Evolutionary conservation across 352 stramenopile species (phyloP).

Genomic region (Blastocystis sp.): DNA sequence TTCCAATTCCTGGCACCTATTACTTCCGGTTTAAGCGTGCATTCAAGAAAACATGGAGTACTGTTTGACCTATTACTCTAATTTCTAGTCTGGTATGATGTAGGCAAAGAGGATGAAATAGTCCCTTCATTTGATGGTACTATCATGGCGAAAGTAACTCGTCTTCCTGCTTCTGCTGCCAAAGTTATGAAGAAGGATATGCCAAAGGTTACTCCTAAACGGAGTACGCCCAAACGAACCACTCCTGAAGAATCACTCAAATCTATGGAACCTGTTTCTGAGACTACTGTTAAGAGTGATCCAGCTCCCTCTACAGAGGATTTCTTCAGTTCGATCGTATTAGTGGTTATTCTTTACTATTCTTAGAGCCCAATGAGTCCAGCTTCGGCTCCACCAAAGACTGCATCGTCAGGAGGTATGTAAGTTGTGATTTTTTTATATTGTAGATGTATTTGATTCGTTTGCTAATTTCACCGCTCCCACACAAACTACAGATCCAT

Average conservation of each 20-base stretch:
- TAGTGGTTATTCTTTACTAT: neutral
- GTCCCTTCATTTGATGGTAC: constrained; percentile 68
- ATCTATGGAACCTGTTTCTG: neutral
- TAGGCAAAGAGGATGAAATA: constrained; percentile 57
- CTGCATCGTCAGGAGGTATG: neutral
- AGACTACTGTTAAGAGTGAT: neutral
- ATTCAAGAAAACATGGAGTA: constrained; percentile 70
- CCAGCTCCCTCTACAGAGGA: neutral
- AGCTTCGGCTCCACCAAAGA: neutral
- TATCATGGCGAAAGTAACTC: constrained; percentile 67
- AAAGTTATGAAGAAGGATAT: neutral
- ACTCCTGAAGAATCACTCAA: neutral
- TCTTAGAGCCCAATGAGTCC: constrained; percentile 15
- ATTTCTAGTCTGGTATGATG: constrained; percentile 69
- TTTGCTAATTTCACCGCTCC: neutral
- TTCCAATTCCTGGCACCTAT: constrained; percentile 69
- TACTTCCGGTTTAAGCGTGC: constrained; percentile 70
- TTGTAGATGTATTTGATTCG: constrained; percentile 5
- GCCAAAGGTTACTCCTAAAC: neutral
- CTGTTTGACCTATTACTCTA: neutral
- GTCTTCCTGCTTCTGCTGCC: constrained; percentile 50
- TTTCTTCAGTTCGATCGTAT: constrained; percentile 3
- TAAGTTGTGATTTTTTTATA: neutral
- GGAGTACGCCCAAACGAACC: neutral
- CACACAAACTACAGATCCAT: constrained; percentile 19